Evolutionary conservation across 1,284 basidiomycete species (phyloP).

Genomic region (Mycena citricolor): DNA sequence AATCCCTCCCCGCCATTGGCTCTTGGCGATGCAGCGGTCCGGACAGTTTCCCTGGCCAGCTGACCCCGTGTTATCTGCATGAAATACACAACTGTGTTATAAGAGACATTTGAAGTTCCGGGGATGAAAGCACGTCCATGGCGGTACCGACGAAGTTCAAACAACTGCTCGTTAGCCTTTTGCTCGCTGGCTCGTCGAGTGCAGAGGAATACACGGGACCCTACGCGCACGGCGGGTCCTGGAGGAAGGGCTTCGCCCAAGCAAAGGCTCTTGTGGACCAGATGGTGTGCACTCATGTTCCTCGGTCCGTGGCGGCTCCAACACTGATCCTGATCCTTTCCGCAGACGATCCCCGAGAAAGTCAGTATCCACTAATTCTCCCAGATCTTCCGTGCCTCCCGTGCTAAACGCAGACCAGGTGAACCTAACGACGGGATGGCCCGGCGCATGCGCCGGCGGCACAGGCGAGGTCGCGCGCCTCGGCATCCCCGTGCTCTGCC

Average conservation of each 20-base stretch:
- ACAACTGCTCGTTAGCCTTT: no score
- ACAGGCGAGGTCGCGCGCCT: slow-evolving; percentile 33
- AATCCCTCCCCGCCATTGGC: no score
- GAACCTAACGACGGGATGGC: slow-evolving; percentile 16
- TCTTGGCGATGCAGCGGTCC: no score
- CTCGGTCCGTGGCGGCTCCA: neutral
- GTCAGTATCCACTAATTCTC: neutral
- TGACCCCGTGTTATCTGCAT: no score
- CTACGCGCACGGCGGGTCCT: slow-evolving; percentile 5
- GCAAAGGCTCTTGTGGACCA: slow-evolving; percentile 11
- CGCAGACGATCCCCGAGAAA: slow-evolving; percentile 14
- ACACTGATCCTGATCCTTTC: no score
- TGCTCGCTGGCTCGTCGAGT: no score
- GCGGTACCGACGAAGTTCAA: no score
- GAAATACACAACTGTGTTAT: no score
- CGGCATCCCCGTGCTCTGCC: slow-evolving; percentile 20
- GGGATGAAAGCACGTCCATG: no score
- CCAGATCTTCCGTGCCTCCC: no score
- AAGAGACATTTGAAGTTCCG: no score
- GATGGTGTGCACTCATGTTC: slow-evolving; percentile 2
- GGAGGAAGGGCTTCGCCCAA: slow-evolving; percentile 8
- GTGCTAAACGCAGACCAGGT: slow-evolving; percentile 7
- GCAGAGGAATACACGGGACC: neutral
- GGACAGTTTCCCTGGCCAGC: no score
- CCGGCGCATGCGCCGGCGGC: slow-evolving; percentile 42